A percentile compares a stretch with the other conserved stretches of the same genome.
phyloP scores from a whole-genome alignment of 345 rosid genomes.

The Bruguiera parviflora region DNA sequence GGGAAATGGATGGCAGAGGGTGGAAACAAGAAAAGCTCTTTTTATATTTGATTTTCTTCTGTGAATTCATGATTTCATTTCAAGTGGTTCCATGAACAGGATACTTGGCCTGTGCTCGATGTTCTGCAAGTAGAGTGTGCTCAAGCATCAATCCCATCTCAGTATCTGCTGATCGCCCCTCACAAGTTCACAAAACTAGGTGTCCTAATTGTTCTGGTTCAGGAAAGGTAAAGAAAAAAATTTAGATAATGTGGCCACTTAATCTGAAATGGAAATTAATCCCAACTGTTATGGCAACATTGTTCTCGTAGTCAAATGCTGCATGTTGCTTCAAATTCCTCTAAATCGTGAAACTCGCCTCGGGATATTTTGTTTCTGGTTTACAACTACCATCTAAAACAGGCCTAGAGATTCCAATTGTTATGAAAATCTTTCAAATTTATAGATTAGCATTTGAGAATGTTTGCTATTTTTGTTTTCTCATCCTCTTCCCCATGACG shows the following conservation, averaged over 20 bases:
- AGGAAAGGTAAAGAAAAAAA: constrained; percentile 59
- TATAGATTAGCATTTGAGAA: neutral
- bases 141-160: constrained; percentile 58
- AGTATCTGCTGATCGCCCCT: constrained; percentile 40
- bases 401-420: neutral
- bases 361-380: neutral
- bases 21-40: neutral
- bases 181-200: constrained; percentile 60
- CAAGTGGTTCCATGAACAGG: constrained; percentile 41
- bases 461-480: neutral
- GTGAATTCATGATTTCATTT: neutral
- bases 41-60: neutral
- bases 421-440: too few relatives aligned
- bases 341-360: neutral
- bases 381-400: neutral
- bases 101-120: constrained; percentile 90
- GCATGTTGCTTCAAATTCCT: neutral
- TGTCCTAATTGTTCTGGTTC: constrained; percentile 88
- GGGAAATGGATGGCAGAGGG: neutral
- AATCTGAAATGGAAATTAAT: neutral
- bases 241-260: neutral
- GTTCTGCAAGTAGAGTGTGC: constrained; percentile 78
- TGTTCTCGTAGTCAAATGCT: neutral
- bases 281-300: constrained; percentile 1
- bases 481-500: neutral